A percentile compares a stretch with the other conserved stretches of the same genome.
Evolutionary conservation across 2,329 filamentous ascomycete genomes (phyloP).

Genomic region (Eurotiales sp.): DNA sequence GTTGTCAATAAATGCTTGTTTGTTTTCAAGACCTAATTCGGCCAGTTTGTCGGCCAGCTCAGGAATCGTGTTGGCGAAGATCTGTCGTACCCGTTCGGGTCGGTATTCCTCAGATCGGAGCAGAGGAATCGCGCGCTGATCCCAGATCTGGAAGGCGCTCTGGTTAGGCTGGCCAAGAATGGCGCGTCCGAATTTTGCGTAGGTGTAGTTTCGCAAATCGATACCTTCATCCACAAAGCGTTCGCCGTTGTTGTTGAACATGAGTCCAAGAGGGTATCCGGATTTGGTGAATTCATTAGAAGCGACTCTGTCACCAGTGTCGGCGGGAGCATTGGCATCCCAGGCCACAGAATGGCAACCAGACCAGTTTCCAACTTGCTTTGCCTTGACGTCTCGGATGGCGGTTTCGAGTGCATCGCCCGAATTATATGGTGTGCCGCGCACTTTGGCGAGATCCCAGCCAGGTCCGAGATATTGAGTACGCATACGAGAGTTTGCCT

Average conservation of each 20-base stretch:
- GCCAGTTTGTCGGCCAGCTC: slow-evolving; percentile 53
- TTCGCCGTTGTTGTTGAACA: slow-evolving; percentile 57
- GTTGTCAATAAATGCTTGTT: slow-evolving; percentile 49
- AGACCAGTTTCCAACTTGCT: slow-evolving; percentile 56
- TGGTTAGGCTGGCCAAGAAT: slow-evolving; percentile 58
- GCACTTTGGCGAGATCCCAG: slow-evolving; percentile 61
- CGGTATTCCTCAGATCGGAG: slow-evolving; percentile 61
- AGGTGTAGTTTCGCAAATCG: slow-evolving; percentile 65
- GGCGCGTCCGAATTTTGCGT: slow-evolving; percentile 61
- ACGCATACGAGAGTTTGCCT: slow-evolving; percentile 57
- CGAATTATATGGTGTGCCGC: slow-evolving; percentile 63
- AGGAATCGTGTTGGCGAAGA: slow-evolving; percentile 50
- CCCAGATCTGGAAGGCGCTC: slow-evolving; percentile 64
- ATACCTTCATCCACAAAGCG: slow-evolving; percentile 65
- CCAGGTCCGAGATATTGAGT: slow-evolving; percentile 54
- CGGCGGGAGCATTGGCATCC: slow-evolving; percentile 58
- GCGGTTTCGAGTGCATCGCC: slow-evolving; percentile 57
- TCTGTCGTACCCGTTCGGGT: slow-evolving; percentile 53
- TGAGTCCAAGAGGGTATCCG: slow-evolving; percentile 64
- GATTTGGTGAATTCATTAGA: slow-evolving; percentile 68
- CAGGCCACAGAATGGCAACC: slow-evolving; percentile 64
- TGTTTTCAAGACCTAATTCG: slow-evolving; percentile 45
- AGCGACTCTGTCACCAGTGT: slow-evolving; percentile 54
- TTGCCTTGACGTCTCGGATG: slow-evolving; percentile 49
- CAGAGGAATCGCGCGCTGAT: slow-evolving; percentile 50